These are phyloP conservation scores for Boletellus ananas DNA, from an alignment of 768 basidiomycete species.

Conservation along the genomic window DNA sequence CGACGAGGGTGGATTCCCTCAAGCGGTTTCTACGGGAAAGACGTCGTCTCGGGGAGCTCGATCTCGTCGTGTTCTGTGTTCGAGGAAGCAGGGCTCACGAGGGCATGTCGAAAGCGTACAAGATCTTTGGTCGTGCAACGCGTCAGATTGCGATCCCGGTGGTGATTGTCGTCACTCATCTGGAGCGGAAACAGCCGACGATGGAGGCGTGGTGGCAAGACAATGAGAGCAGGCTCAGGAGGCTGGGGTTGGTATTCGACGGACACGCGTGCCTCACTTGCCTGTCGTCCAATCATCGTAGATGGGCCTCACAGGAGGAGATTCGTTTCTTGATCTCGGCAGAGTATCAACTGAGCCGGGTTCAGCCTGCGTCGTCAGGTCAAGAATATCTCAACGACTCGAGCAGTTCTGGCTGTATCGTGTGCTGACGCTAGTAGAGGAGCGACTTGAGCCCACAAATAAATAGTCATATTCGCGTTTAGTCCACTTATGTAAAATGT, in stretches of 20 bases:
- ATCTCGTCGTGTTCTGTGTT: slow-evolving; percentile 24
- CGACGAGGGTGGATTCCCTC: slow-evolving; percentile 1
- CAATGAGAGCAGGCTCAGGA: slow-evolving; percentile 18
- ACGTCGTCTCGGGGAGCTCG: slow-evolving; percentile 15
- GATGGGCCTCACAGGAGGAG: slow-evolving; percentile 15
- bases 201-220: slow-evolving; percentile 36
- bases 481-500: background rate
- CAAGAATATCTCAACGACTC: slow-evolving; percentile 4
- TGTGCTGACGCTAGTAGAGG: slow-evolving; percentile 13
- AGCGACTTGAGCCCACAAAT: background rate
- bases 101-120: slow-evolving; percentile 16
- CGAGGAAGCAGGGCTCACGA: slow-evolving; percentile 16
- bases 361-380: background rate
- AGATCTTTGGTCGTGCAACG: slow-evolving; percentile 28
- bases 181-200: slow-evolving; percentile 28
- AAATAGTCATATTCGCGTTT: slow-evolving; percentile 4
- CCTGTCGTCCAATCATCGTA: slow-evolving; percentile 12
- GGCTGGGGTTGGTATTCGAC: slow-evolving; percentile 22
- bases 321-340: slow-evolving; percentile 12
- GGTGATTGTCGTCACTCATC: slow-evolving; percentile 36
- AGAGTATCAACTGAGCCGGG: background rate
- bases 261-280: slow-evolving; percentile 30
- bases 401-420: slow-evolving; percentile 7
- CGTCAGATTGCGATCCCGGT: slow-evolving; percentile 34
- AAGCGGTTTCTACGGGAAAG: slow-evolving; percentile 33